Evolutionary conservation across 257 asterid genomes (phyloP), one percentile per base, ranked within the genome.

Genomic region (Penstemon newberryi): DNA sequence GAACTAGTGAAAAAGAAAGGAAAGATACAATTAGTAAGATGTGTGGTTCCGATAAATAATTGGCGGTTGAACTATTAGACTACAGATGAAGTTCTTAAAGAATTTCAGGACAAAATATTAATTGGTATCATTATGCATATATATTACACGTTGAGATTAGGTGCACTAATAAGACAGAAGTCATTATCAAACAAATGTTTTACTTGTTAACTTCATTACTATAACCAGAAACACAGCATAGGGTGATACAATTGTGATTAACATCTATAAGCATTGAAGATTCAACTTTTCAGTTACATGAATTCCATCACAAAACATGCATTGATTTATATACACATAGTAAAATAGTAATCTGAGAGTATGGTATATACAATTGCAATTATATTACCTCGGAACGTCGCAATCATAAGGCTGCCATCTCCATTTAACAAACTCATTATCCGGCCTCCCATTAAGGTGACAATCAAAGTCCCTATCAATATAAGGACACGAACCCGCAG

Each of bases 321-420:
- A 19, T 49, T 66, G 45, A 50, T 56, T 54, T 7, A 45, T 46
- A 39, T 60, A 62, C 7, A 56, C 10, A 41, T 11, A 5, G 36
- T 13, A 43, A 13, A 50, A 38, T 6, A 61, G n/a, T 12, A 42
- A 63, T 41, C 38, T 15, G 44, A 52, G 43, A 42, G 10, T 8
- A 6, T 18, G 18, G 18, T 15, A 39, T 13, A 50, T 44, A 51
- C 6, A 13, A 60, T 40, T 10, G 39, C 0, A 49, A 70, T 39
- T 5, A 61, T 33, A 73, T 13, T 73, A 90, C 98, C 92, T 88
- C 4, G 97, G 98, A 45, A 90, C 90, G 61, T 88, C 90, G 75
- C 98, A 93, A n/a, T 74, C 87, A 80, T 78, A 66, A 0, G 98
- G 95, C 79, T 83, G 93, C 98, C 98, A 92, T 83, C 79, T 90